A percentile compares a stretch with the other conserved stretches of the same genome.
These are phyloP conservation scores for Myochromella boudieri DNA, from an alignment of 768 basidiomycete species.

Conservation along the genomic window DNA sequence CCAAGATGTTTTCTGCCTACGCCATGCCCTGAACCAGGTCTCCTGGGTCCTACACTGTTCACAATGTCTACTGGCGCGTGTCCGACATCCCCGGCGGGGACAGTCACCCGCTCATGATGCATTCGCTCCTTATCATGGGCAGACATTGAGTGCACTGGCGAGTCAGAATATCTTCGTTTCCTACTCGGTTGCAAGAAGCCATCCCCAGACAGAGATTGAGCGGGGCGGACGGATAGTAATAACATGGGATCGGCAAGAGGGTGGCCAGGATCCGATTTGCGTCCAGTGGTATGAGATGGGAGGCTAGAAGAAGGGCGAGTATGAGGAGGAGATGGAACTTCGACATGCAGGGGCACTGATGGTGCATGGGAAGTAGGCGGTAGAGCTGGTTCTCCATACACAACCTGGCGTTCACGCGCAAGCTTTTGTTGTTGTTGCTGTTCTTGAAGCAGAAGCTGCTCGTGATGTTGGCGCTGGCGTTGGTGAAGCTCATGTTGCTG, in stretches of 20 bases:
- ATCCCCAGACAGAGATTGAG: conserved; percentile 1
- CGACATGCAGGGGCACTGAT: conserved; percentile 15
- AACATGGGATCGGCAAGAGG: conserved; percentile 8
- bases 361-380: conserved; percentile 11
- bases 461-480: conserved; percentile 25
- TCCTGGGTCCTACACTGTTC: conserved; percentile 19
- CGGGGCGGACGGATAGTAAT: conserved; percentile 11
- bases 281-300: conserved; percentile 8
- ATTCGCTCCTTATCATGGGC: conserved; percentile 28
- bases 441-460: conserved; percentile 22
- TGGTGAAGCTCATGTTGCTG: conserved; percentile 24
- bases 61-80: conserved; percentile 28
- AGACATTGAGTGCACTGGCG: conserved; percentile 26
- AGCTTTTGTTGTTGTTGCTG: conserved; percentile 24
- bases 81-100: conserved; percentile 31
- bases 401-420: conserved; percentile 24
- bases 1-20: conserved; percentile 14
- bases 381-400: conserved; percentile 6
- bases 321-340: conserved; percentile 12
- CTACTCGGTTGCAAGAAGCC: conserved; percentile 29
- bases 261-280: conserved; percentile 19
- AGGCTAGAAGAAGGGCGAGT: conserved; percentile 10
- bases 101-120: conserved; percentile 30
- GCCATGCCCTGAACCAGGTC: conserved; percentile 25
- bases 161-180: conserved; percentile 44